Conservation (phyloP, 768 basidiomycete genomes). For the Lactarius hatsudake region DNA sequence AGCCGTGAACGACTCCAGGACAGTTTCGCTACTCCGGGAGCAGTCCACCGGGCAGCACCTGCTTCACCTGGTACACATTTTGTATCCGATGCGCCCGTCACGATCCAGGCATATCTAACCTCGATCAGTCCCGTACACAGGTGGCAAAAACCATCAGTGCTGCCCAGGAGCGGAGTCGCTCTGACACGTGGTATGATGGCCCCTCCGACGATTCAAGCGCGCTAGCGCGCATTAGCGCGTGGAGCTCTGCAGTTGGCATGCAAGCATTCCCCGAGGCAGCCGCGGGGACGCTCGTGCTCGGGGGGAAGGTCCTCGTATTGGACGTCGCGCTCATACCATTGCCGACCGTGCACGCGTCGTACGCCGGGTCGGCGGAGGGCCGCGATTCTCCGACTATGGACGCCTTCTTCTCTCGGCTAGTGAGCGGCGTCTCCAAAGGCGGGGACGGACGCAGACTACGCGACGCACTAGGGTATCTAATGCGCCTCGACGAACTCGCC, state of each 20-base stretch:
- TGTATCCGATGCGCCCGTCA: neutral
- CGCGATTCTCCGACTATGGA: conserved; percentile 58
- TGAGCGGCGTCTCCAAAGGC: conserved; percentile 51
- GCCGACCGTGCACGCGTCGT: conserved; percentile 67
- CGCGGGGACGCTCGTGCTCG: conserved; percentile 18
- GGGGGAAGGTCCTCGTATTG: conserved; percentile 21
- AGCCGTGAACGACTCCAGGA: conserved; percentile 22
- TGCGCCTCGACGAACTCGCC: conserved; percentile 69
- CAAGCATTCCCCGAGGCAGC: conserved; percentile 13
- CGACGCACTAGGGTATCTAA: conserved; percentile 62
- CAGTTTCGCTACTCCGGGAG: conserved; percentile 23
- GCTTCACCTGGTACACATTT: conserved; percentile 17
- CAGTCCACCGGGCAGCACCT: conserved; percentile 21
- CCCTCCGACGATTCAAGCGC: conserved; percentile 9
- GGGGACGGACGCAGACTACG: conserved; percentile 46
- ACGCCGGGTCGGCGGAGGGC: conserved; percentile 45
- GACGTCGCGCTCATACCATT: conserved; percentile 39
- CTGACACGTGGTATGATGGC: conserved; percentile 17
- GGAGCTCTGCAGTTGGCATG: conserved; percentile 22
- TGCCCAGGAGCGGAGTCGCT: conserved; percentile 10
- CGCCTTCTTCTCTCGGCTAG: conserved; percentile 51
- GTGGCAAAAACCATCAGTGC: conserved; percentile 14
- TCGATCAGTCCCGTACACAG: conserved; percentile 21
- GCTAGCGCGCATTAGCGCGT: conserved; percentile 15
- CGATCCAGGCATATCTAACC: neutral